Evolutionary conservation across 768 basidiomycete species (phyloP).

Genomic region (Pleurotus sapidus): DNA sequence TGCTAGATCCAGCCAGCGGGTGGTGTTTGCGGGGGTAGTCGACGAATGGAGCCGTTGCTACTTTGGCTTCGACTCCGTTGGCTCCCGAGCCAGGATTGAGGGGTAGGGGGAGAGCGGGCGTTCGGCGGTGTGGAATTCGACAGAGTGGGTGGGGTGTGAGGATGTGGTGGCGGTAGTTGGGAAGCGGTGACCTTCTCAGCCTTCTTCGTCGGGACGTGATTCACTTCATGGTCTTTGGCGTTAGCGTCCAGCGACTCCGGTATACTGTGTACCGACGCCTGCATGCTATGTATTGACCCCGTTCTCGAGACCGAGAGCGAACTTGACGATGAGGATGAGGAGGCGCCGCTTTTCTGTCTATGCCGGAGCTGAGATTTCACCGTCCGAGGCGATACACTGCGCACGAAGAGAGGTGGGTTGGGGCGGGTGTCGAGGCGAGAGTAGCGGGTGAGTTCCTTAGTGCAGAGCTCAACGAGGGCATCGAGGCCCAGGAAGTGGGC

Average conservation of each 20-base stretch:
- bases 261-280: constrained; percentile 56
- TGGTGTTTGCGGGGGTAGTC: constrained; percentile 22
- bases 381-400: background rate
- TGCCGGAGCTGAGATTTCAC: background rate
- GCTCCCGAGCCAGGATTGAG: constrained; percentile 40
- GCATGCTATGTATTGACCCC: constrained; percentile 42
- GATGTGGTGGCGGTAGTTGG: background rate
- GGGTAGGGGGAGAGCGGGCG: constrained; percentile 35
- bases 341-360: constrained; percentile 14
- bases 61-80: constrained; percentile 24
- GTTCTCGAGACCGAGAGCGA: constrained; percentile 17
- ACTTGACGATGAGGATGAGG: constrained; percentile 10
- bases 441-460: constrained; percentile 60
- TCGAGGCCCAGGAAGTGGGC: constrained; percentile 72
- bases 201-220: background rate
- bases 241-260: constrained; percentile 32
- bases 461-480: constrained; percentile 62
- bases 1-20: constrained; percentile 48
- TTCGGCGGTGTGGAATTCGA: constrained; percentile 11
- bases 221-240: background rate
- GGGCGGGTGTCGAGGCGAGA: background rate
- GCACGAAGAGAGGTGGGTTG: background rate
- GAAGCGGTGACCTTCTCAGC: background rate
- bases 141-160: background rate
- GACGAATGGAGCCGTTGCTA: constrained; percentile 23